Conservation (phyloP, 768 basidiomycete genomes). For the Suillus americanus region DNA sequence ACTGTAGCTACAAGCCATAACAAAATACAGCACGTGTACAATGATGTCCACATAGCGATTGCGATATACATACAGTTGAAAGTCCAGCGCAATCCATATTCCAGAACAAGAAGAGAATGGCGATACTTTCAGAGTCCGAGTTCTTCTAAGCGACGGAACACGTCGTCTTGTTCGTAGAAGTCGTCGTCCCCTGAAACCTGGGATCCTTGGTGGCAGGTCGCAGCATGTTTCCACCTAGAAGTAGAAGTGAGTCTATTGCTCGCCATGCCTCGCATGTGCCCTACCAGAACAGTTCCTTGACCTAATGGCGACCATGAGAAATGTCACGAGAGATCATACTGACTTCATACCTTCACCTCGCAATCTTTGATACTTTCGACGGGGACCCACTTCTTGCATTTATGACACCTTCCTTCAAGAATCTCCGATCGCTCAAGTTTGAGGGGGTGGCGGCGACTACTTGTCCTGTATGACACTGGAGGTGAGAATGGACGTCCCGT, state of each 20-base stretch:
- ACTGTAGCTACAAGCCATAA: neutral
- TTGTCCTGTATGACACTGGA: conserved; percentile 59
- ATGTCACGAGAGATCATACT: neutral
- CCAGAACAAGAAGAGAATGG: neutral
- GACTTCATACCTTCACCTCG: conserved; percentile 57
- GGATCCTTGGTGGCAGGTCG: conserved; percentile 65
- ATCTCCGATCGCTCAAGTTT: conserved; percentile 62
- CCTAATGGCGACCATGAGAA: conserved; percentile 35
- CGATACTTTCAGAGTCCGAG: conserved; percentile 10
- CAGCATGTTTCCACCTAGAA: conserved; percentile 81
- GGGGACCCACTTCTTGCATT: conserved; percentile 69
- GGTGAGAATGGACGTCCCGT: conserved; percentile 77
- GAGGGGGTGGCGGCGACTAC: conserved; percentile 42
- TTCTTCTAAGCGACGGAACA: conserved; percentile 31
- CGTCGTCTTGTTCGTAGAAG: conserved; percentile 54
- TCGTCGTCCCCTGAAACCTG: conserved; percentile 56
- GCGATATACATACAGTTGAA: neutral
- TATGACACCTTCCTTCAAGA: conserved; percentile 76
- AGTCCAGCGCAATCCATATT: neutral
- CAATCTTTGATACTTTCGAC: conserved; percentile 75
- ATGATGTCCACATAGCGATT: neutral
- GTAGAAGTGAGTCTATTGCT: conserved; percentile 9
- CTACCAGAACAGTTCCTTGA: conserved; percentile 76
- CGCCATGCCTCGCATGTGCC: conserved; percentile 21
- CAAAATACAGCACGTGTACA: neutral